Evolutionary conservation across 306 rosid species (phyloP).

Genomic region (Hippophae tibetana): DNA sequence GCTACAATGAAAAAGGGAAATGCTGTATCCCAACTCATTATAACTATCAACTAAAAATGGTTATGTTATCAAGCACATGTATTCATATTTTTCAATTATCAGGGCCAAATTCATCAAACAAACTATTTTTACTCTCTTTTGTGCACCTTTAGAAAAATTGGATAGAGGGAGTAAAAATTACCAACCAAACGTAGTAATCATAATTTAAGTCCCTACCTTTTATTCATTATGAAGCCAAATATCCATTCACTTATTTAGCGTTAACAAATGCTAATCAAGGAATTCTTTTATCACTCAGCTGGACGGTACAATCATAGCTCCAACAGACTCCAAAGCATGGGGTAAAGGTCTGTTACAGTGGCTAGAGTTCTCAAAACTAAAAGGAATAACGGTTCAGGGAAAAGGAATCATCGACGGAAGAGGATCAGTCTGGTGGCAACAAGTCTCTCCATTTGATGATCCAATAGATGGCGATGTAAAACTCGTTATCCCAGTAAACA

Average conservation of each 20-base stretch:
- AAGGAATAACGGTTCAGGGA: slow-evolving; percentile 75
- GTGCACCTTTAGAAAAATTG: too few relatives aligned
- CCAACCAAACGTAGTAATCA: too few relatives aligned
- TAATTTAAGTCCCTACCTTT: too few relatives aligned
- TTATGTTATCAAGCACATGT: too few relatives aligned
- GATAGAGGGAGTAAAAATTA: too few relatives aligned
- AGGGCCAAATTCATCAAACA: too few relatives aligned
- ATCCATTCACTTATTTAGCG: not conserved
- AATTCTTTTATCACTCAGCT: slow-evolving; percentile 31
- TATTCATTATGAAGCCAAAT: too few relatives aligned
- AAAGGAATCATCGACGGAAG: slow-evolving; percentile 75
- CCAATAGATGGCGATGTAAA: slow-evolving; percentile 66
- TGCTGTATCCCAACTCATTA: too few relatives aligned
- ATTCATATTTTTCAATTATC: too few relatives aligned
- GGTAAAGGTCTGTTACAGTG: slow-evolving; percentile 68
- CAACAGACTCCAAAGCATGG: slow-evolving; percentile 62
- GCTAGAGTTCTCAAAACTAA: slow-evolving; percentile 69
- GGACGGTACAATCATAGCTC: slow-evolving; percentile 86
- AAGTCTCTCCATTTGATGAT: slow-evolving; percentile 43
- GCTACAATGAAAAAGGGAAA: too few relatives aligned
- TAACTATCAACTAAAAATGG: too few relatives aligned
- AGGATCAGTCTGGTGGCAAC: slow-evolving; percentile 86
- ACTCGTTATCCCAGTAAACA: slow-evolving; percentile 59
- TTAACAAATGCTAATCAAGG: slow-evolving; percentile 13
- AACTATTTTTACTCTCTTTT: too few relatives aligned